phyloP scores from a whole-genome alignment of 352 stramenopile species.

The Pythium volutum region DNA sequence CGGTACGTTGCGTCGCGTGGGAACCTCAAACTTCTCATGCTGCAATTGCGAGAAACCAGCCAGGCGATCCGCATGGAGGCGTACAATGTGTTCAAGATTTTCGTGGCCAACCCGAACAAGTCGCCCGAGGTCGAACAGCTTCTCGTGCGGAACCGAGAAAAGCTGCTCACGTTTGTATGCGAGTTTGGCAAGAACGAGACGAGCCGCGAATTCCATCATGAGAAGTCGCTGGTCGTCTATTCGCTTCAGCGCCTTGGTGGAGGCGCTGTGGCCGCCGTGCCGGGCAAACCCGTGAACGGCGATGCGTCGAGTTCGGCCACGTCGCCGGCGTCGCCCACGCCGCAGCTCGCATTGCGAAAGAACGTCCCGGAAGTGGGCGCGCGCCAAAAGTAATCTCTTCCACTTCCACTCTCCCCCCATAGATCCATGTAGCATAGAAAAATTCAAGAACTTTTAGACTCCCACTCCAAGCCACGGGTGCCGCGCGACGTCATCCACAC shows the following conservation, averaged over 20 bases:
- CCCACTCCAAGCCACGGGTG: background rate
- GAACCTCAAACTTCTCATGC: slow-evolving; percentile 76
- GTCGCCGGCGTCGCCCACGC: slow-evolving; percentile 41
- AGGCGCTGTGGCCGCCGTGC: slow-evolving; percentile 11
- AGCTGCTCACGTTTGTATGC: slow-evolving; percentile 70
- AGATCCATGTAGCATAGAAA: slow-evolving; percentile 23
- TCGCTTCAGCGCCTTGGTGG: slow-evolving; percentile 62
- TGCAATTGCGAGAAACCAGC: slow-evolving; percentile 70
- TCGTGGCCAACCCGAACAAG: slow-evolving; percentile 85
- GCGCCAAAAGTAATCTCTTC: slow-evolving; percentile 29
- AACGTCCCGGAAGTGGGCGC: slow-evolving; percentile 36
- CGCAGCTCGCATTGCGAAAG: slow-evolving; percentile 34
- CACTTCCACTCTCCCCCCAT: slow-evolving; percentile 7
- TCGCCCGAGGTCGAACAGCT: slow-evolving; percentile 68
- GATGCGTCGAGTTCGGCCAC: slow-evolving; percentile 12
- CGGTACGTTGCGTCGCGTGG: background rate
- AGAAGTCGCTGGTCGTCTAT: slow-evolving; percentile 69
- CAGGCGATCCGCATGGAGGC: slow-evolving; percentile 77
- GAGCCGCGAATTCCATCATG: slow-evolving; percentile 72
- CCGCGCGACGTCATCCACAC: background rate
- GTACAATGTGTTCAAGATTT: slow-evolving; percentile 89
- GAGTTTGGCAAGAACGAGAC: slow-evolving; percentile 75
- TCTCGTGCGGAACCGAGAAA: slow-evolving; percentile 39
- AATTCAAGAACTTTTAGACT: slow-evolving; percentile 7
- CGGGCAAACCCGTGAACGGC: background rate